Evolutionary conservation across 148 eudicot genomes (phyloP).

Genomic region (Vaccinium darrowii): DNA sequence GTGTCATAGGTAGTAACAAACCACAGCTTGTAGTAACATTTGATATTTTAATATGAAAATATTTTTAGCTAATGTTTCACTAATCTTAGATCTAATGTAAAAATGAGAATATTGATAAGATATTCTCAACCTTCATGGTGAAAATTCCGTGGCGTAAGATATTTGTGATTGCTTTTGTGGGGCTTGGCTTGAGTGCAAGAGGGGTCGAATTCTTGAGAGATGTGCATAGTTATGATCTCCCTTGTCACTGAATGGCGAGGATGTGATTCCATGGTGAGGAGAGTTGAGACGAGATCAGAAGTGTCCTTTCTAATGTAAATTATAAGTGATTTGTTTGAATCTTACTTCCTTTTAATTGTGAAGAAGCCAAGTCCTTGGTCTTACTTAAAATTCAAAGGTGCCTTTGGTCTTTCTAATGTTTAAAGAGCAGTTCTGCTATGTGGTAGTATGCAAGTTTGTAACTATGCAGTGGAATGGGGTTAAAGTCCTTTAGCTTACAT

Average conservation of each 20-base stretch:
- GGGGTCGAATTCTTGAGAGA: neutral
- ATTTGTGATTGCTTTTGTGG: constrained; percentile 3
- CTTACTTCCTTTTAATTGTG: neutral
- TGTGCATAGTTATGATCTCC: neutral
- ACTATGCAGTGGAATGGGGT: neutral
- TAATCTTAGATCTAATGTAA: neutral
- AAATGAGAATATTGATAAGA: neutral
- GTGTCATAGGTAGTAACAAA: neutral
- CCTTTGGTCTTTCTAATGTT: neutral
- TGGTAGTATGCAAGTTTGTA: neutral
- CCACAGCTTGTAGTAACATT: neutral
- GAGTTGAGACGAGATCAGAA: neutral
- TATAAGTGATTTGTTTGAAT: constrained; percentile 1
- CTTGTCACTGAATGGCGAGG: neutral
- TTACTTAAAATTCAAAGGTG: neutral
- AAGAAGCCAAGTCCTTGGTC: constrained; percentile 1
- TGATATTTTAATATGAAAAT: neutral
- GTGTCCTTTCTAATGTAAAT: constrained; percentile 7
- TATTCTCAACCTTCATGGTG: neutral
- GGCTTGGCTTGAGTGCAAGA: neutral
- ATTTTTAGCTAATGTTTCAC: neutral
- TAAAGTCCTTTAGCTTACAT: neutral
- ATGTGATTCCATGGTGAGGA: neutral
- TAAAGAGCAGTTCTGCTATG: neutral
- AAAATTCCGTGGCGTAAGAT: neutral